phyloP scores from a whole-genome alignment of 148 eudicot genomes.

The Chenopodium album region DNA sequence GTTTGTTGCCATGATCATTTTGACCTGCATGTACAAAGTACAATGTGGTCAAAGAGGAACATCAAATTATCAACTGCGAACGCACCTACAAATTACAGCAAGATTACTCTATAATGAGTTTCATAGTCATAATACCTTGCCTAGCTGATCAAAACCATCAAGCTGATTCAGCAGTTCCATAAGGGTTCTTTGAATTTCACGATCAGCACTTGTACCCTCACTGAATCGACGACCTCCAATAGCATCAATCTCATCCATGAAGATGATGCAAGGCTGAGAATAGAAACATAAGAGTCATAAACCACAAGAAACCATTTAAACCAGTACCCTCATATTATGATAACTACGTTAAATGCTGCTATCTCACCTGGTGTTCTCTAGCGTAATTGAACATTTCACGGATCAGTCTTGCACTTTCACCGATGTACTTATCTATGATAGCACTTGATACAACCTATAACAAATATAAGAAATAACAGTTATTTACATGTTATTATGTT shows the following conservation, averaged over 20 bases:
- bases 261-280: constrained; percentile 90
- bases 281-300: background rate
- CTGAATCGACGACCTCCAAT: constrained; percentile 97
- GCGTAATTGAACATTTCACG: constrained; percentile 99
- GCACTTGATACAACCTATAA: constrained; percentile 95
- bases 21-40: constrained; percentile 39
- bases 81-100: background rate
- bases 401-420: constrained; percentile 97
- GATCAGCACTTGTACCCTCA: constrained; percentile 98
- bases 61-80: background rate
- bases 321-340: background rate
- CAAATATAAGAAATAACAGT: constrained; percentile 2
- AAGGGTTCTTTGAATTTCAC: constrained; percentile 96
- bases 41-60: background rate
- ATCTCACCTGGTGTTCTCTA: constrained; percentile 86
- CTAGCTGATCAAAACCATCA: constrained; percentile 94
- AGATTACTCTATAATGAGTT: background rate
- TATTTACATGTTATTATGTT: background rate
- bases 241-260: constrained; percentile 98
- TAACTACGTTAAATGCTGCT: background rate
- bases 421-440: constrained; percentile 92
- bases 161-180: constrained; percentile 95
- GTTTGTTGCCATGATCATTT: constrained; percentile 99
- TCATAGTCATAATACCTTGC: constrained; percentile 53
- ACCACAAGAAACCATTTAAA: constrained; percentile 6